A percentile compares a stretch with the other conserved stretches of the same genome.
Evolutionary conservation across 768 basidiomycete genomes (phyloP).

Genomic region (Lentinula edodes): DNA sequence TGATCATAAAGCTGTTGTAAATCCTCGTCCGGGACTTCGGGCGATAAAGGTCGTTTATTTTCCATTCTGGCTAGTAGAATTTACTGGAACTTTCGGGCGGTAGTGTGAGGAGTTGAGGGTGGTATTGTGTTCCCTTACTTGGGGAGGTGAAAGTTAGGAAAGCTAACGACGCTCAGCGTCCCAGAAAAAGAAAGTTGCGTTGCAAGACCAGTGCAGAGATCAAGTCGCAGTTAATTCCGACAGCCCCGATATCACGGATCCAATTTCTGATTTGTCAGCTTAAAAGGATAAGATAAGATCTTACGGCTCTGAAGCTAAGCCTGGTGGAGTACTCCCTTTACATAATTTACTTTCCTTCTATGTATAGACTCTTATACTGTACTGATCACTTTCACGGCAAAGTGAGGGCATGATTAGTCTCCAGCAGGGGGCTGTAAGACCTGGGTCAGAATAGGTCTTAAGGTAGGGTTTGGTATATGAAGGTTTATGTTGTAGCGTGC

Average conservation of each 20-base stretch:
- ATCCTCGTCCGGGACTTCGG: conserved; percentile 9
- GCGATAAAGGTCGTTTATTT: background rate
- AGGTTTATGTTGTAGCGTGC: no score
- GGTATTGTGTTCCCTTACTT: background rate
- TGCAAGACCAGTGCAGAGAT: background rate
- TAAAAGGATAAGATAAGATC: background rate
- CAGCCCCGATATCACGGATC: background rate
- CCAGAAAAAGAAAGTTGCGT: background rate
- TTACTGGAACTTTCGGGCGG: background rate
- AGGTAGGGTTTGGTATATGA: no score
- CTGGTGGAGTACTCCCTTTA: no score
- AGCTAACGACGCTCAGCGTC: background rate
- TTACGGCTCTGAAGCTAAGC: no score
- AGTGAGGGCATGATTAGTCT: no score
- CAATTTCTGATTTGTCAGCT: background rate
- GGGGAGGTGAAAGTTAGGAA: background rate
- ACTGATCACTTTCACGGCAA: no score
- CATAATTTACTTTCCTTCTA: no score
- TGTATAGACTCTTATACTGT: no score
- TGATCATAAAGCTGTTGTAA: conserved; percentile 15
- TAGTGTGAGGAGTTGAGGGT: no score
- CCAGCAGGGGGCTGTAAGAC: no score
- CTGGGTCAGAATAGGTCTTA: no score
- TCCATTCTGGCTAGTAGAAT: background rate
- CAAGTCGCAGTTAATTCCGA: background rate